Evolutionary conservation across 352 stramenopile genomes (phyloP).

Genomic region (Phytophthora kernoviae): DNA sequence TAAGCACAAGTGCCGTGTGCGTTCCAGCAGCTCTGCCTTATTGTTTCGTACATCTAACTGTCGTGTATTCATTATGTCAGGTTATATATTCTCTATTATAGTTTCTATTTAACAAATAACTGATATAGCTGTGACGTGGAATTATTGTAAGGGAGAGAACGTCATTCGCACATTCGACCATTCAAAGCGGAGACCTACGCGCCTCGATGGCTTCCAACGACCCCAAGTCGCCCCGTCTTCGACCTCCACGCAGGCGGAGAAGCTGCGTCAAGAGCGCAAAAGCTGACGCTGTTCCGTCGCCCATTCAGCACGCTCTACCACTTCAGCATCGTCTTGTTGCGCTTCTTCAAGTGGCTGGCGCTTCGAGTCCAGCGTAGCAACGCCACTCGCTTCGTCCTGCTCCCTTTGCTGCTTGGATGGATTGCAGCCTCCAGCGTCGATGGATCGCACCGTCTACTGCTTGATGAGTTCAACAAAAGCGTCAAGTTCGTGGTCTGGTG

Average conservation of each 20-base stretch:
- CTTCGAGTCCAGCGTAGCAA: slow-evolving; percentile 71
- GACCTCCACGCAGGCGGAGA: slow-evolving; percentile 42
- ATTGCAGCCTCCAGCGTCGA: slow-evolving; percentile 63
- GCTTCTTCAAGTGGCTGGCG: slow-evolving; percentile 76
- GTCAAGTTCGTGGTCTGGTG: slow-evolving; percentile 93
- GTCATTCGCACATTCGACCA: slow-evolving; percentile 12
- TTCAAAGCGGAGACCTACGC: slow-evolving; percentile 20
- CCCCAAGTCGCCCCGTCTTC: neutral
- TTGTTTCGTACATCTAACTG: too few relatives aligned
- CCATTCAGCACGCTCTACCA: slow-evolving; percentile 81
- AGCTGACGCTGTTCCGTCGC: slow-evolving; percentile 81
- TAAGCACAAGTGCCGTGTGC: slow-evolving; percentile 44
- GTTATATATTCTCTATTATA: too few relatives aligned
- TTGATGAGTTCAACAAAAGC: slow-evolving; percentile 85
- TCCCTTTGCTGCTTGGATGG: slow-evolving; percentile 77
- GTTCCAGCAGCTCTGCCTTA: slow-evolving; percentile 48
- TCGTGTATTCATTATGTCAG: slow-evolving; percentile 20
- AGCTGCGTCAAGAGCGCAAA: slow-evolving; percentile 80
- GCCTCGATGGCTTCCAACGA: neutral
- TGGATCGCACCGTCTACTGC: slow-evolving; percentile 70
- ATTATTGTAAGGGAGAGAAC: neutral
- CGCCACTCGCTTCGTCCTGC: slow-evolving; percentile 76
- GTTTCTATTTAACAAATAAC: too few relatives aligned
- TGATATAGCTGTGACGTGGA: neutral
- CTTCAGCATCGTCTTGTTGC: slow-evolving; percentile 77